Base-by-base conservation (phyloP, 1,284 basidiomycete genomes). In the Wolfiporia cocos region DNA sequence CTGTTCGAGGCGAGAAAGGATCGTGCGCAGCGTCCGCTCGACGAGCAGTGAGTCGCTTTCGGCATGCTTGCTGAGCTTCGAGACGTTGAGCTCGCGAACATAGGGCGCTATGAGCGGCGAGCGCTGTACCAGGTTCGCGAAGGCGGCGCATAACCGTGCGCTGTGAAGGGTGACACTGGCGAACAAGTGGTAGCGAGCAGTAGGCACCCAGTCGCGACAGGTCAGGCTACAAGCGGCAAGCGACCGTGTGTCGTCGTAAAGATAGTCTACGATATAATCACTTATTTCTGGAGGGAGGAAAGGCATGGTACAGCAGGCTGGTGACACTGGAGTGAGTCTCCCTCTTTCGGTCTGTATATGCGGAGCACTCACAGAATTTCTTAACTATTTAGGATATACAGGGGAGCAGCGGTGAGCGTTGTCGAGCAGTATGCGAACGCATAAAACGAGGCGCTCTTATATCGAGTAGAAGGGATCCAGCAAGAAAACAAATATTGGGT, bases 211-310 rank as follows among this genome's bases (percentile, higher is more conserved):
- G 5, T 56, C 42, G 31, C 60, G 62, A 50, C 57, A 66, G 17
- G 63, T 60, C 17, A 65, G 55, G 36, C 58, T 58, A 49, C 65
- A 68, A 1, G 59, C 47, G 33, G 44, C 49, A 29, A 70, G 58
- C 9, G 61, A 41, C 3, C 39, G 24, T 5, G 34, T 42, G 41
- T 69, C 63, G 37, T 58, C 46, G 48, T 64, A 56, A 17, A 66
- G 57, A 38, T 58, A 63, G 49, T 65, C 64, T 46, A 68, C 58
- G 44, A 68, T 56, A 34, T 59, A 53, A 52, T 68, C 65, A 30
- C 59, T 49, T 26, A 68, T 50, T 46, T 69, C 67, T 35, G 50
- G 47, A n/a, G 64, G 60, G 19, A 68, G 39, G 11, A 20, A 36
- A 20, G 49, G 31, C 54, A 56, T 56, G 35, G 36, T 28, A n/a